Percentiles rank a stretch among this genome's conserved stretches.
Evolutionary conservation across 1,139 yeast species (phyloP).

Genomic region (Diutina neorugosa): DNA sequence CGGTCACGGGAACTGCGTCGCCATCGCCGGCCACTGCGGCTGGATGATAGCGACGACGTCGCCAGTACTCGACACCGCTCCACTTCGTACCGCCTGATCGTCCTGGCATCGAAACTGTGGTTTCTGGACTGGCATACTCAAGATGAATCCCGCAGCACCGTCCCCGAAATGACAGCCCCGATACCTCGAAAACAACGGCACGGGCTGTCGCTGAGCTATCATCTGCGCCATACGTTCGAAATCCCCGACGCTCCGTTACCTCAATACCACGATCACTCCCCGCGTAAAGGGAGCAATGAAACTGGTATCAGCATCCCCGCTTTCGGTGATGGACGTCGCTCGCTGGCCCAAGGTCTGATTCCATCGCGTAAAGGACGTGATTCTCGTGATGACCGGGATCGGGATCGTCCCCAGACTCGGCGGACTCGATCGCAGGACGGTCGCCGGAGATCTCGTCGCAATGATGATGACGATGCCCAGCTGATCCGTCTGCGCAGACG

Average conservation of each 20-base stretch:
- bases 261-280: neutral
- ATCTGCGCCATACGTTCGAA: neutral
- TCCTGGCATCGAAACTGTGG: neutral
- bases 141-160: neutral
- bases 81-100: neutral
- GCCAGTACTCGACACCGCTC: neutral
- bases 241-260: neutral
- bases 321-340: neutral
- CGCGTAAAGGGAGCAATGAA: neutral
- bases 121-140: neutral
- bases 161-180: neutral
- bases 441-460: neutral
- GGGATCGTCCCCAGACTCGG: neutral
- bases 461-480: neutral
- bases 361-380: neutral
- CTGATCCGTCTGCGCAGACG: neutral
- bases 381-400: neutral
- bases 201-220: neutral
- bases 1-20: neutral
- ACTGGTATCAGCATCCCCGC: neutral
- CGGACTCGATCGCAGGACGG: neutral
- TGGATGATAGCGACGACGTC: neutral
- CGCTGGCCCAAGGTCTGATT: neutral
- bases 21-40: neutral
- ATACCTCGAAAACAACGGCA: neutral